Evolutionary conservation across 768 basidiomycete species (phyloP), one percentile per base, ranked within the genome.

Genomic region (Kwoniella bestiolae): DNA sequence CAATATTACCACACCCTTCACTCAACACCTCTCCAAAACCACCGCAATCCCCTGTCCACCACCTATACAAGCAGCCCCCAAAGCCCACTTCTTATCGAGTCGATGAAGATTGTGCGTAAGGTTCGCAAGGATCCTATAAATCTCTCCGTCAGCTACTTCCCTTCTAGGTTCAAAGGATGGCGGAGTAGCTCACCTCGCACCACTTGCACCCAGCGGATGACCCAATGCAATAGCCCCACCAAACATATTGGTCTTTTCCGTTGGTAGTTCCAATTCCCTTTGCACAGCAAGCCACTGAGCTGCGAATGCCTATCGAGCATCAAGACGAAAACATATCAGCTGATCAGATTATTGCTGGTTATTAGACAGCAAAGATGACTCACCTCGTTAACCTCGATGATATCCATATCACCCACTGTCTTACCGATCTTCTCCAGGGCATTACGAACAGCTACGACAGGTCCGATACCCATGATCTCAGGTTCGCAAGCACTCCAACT

Each of bases 41-140:
- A 82, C 77, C 2, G 81, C 80, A 50, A 81, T 79, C 3, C 79
- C 80, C 63, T 81, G 81, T 41, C 82, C 81, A 8, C 81, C 82
- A 34, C 82, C 82, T 60, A 83, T 83, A 74, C 82, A 83, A 16
- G 82, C 82, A 0, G 80, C 75, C 16, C 82, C 82, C 29, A 83
- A 65, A 0, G 81, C 82, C 72, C 82, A 83, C 21, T 78, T 66
- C 69, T 82, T 78, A 56, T 82, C 66, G 9, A 81, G 66, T 41
- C 81, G 72, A 60, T 73, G 75, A 0, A 83, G 71, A 67, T 82
- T 82, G 70, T 82, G 82, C 2, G 80, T 78, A 18, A 82, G 64
- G 60, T 82, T 82, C 35, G 72, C 79, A 8, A 81, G 69, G 47
- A 83, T 82, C 18, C 81, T 71, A 57, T 12, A 34, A 8, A 32